phyloP scores from a whole-genome alignment of 1,139 yeast genomes.

The Magnusiomyces clavatus region DNA sequence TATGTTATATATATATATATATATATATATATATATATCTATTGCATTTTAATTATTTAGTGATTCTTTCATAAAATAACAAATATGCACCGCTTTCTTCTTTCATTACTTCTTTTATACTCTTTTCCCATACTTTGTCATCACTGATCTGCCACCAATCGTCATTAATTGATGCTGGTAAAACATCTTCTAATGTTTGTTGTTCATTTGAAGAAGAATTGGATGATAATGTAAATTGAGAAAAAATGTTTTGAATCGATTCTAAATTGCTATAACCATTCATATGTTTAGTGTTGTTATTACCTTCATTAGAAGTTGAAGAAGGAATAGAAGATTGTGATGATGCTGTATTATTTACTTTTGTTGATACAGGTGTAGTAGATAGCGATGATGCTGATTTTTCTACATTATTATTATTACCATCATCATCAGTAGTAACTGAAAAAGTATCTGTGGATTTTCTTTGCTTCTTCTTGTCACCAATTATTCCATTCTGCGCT shows the following conservation, averaged over 20 bases:
- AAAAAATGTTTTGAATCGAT: neutral
- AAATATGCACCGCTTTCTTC: conserved; percentile 75
- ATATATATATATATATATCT: neutral
- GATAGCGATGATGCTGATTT: conserved; percentile 7
- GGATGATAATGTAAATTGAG: no score
- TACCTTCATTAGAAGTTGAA: neutral
- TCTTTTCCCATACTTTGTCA: conserved; percentile 55
- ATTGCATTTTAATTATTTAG: neutral
- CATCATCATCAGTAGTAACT: neutral
- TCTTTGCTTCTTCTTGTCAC: neutral
- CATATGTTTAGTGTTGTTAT: neutral
- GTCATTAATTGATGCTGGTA: conserved; percentile 28
- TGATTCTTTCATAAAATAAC: conserved; percentile 57
- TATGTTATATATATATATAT: no score
- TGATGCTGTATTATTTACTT: conserved; percentile 7
- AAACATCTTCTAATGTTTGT: conserved; percentile 7
- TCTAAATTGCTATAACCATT: neutral
- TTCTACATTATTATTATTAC: conserved; percentile 2
- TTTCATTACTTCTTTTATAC: conserved; percentile 49
- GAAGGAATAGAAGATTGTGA: neutral
- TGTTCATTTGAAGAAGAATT: neutral
- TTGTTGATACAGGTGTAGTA: neutral
- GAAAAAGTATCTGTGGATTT: neutral
- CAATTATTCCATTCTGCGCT: neutral
- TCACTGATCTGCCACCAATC: conserved; percentile 86